Evolutionary conservation across 441 rosid genomes (phyloP).

Genomic region (Gossypium lobatum): DNA sequence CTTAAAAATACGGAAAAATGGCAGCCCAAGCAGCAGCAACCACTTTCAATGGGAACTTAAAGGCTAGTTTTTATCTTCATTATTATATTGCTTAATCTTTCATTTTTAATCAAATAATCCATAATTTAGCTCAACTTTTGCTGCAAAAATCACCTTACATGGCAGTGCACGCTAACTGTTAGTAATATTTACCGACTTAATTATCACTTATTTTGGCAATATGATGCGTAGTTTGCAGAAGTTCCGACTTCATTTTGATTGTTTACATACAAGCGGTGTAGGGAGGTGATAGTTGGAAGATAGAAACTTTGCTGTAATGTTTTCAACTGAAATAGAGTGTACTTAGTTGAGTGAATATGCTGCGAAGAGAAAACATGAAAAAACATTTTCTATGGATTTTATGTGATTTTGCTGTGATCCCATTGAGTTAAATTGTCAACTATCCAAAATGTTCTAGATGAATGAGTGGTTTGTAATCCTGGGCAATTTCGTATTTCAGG

Average conservation of each 20-base stretch:
- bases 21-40: conserved; percentile 27
- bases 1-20: not conserved
- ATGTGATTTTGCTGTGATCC: not conserved
- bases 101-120: not conserved
- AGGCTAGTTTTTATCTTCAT: conserved; percentile 31
- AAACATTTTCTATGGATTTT: not conserved
- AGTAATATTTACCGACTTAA: conserved; percentile 23
- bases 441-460: not conserved
- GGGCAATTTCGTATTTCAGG: not conserved
- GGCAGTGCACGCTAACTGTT: conserved; percentile 24
- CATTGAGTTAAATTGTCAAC: not conserved
- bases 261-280: not conserved
- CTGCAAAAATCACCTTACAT: not conserved
- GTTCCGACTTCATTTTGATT: not conserved
- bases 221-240: not conserved
- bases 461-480: not conserved
- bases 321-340: not conserved
- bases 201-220: conserved; percentile 1
- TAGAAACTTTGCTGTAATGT: not conserved
- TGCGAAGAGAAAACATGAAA: conserved; percentile 4
- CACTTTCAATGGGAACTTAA: conserved; percentile 67
- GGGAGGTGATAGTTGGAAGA: not conserved
- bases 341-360: not conserved
- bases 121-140: not conserved
- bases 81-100: not conserved